phyloP scores from a whole-genome alignment of 495 filamentous ascomycete genomes.

The Penicillium salamii region DNA sequence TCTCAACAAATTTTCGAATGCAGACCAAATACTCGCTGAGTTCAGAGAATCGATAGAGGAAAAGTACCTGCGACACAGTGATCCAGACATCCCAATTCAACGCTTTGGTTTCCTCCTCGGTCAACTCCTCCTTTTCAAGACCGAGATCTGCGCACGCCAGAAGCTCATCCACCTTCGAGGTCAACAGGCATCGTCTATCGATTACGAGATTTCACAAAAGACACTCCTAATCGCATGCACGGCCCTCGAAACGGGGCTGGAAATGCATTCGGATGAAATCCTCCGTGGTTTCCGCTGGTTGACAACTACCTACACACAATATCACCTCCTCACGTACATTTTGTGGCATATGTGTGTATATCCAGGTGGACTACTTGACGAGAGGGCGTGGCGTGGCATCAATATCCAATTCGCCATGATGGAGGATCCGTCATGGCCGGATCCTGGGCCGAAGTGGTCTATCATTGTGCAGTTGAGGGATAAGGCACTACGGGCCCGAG shows the following conservation, averaged over 20 bases:
- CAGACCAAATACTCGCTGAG: conserved; percentile 16
- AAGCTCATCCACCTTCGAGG: conserved; percentile 17
- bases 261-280: conserved; percentile 27
- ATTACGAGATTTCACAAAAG: conserved; percentile 8
- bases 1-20: background rate
- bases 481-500: conserved; percentile 23
- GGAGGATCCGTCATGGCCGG: conserved; percentile 15
- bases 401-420: conserved; percentile 19
- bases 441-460: conserved; percentile 22
- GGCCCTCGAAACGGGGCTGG: conserved; percentile 17
- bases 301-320: conserved; percentile 25
- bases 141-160: conserved; percentile 26
- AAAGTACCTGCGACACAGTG: conserved; percentile 22
- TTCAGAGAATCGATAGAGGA: conserved; percentile 18
- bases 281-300: conserved; percentile 29
- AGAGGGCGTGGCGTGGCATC: conserved; percentile 21
- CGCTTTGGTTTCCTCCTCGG: conserved; percentile 22
- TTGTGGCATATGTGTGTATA: conserved; percentile 33
- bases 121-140: conserved; percentile 20
- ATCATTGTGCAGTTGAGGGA: conserved; percentile 21
- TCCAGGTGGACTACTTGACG: conserved; percentile 12
- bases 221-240: conserved; percentile 16
- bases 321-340: conserved; percentile 28
- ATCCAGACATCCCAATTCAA: conserved; percentile 34
- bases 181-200: background rate